These are phyloP conservation scores for Termitomyces sp. DNA, from an alignment of 1,284 basidiomycete genomes.

Conservation along the genomic window DNA sequence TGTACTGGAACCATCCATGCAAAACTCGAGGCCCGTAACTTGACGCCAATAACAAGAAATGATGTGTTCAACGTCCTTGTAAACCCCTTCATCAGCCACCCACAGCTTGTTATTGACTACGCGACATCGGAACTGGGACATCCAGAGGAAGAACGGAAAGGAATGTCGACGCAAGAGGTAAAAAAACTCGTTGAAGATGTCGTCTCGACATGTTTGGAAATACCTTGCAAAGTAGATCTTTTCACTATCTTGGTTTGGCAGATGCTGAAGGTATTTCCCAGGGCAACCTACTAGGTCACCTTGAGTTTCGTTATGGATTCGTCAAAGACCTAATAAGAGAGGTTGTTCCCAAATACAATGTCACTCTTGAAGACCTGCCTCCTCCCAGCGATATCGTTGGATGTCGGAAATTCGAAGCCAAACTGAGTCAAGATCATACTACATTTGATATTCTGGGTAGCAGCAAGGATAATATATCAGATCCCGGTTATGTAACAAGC, in stretches of 20 bases:
- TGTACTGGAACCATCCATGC: slow-evolving; percentile 29
- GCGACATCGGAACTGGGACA: slow-evolving; percentile 34
- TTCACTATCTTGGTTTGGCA: not conserved
- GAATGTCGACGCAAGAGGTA: slow-evolving; percentile 36
- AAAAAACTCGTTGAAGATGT: slow-evolving; percentile 46
- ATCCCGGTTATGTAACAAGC: not conserved
- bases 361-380: slow-evolving; percentile 52
- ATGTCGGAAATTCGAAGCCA: slow-evolving; percentile 38
- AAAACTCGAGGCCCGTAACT: slow-evolving; percentile 44
- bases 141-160: slow-evolving; percentile 34
- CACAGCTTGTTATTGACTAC: slow-evolving; percentile 47
- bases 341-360: slow-evolving; percentile 42
- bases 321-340: slow-evolving; percentile 39
- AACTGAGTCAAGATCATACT: slow-evolving; percentile 45
- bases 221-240: slow-evolving; percentile 55
- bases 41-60: slow-evolving; percentile 49
- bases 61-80: slow-evolving; percentile 60
- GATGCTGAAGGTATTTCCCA: slow-evolving; percentile 19
- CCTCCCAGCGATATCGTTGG: slow-evolving; percentile 40
- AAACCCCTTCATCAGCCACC: slow-evolving; percentile 65
- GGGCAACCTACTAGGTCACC: slow-evolving; percentile 59
- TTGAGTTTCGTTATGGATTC: slow-evolving; percentile 40
- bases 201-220: slow-evolving; percentile 49
- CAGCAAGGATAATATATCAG: slow-evolving; percentile 12
- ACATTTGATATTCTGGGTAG: slow-evolving; percentile 19